Evolutionary conservation across 2,329 filamentous ascomycete species (phyloP), one percentile per base, ranked within the genome.

Genomic region (Sclerotinia minor): DNA sequence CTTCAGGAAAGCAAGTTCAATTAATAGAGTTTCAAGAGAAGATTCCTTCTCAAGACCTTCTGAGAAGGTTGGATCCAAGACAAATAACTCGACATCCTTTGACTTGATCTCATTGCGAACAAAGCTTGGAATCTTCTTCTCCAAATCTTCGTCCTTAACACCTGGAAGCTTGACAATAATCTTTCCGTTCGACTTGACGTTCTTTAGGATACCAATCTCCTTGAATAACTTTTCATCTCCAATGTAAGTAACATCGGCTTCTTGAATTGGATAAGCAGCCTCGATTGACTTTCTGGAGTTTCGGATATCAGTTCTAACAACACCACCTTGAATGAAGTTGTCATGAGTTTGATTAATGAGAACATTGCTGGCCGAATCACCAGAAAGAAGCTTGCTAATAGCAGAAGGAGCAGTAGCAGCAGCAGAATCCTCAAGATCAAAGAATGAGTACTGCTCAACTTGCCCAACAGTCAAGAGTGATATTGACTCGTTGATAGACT

Each of bases 381-480:
- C 88, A 83, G 89, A 94, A 83, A 83, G 86, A 17, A 87, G 76
- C 68, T 80, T 82, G 71, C 84, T 84, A 38, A 89, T 77, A 49
- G 82, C 85, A 29, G 85, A 80, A 15, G 92, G 89, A 1, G 92
- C 88, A 69, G 83, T 82, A 64, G 84, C 83, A 64, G 89, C 85
- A 1, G 83, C 80, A 38, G 93, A 93, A 78, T 88, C 85, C 76
- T 97, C 94, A 52, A 91, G 78, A 73, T 97, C 92, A 93, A 94
- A 98, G 85, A 99, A 97, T 17, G 89, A 89, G 81, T 95, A 98
- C 79, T 98, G 91, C 78, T 92, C 85, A 26, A 89, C 87, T 72
- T 87, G 82, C 60, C 80, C 79, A 65, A 80, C 85, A 73, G 90
- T 90, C 70, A 91, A 69, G 70, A 74, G 57, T 78, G 78, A 64